These are phyloP conservation scores for Talaromyces ruber DNA, from an alignment of 495 filamentous ascomycete species.

Conservation along the genomic window DNA sequence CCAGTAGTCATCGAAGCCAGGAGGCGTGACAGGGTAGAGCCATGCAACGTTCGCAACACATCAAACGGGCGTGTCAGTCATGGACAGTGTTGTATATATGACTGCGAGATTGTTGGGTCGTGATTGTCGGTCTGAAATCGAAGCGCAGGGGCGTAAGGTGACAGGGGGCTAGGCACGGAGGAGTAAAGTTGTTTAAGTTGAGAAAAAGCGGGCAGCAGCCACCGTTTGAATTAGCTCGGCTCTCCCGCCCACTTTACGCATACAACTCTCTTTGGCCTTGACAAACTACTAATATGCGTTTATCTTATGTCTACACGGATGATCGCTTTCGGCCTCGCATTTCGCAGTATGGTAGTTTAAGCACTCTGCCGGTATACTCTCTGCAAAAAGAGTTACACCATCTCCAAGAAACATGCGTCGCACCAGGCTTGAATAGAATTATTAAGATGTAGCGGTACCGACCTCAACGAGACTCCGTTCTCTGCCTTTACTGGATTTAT, in stretches of 20 bases:
- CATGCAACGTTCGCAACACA: conserved; percentile 13
- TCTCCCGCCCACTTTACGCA: neutral
- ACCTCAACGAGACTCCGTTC: neutral
- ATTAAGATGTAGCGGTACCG: neutral
- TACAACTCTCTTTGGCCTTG: neutral
- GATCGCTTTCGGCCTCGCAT: neutral
- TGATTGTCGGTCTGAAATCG: neutral
- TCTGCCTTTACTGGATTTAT: neutral
- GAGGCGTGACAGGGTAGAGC: conserved; percentile 16
- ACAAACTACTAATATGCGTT: too few relatives aligned
- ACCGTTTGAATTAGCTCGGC: neutral
- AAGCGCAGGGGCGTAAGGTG: neutral
- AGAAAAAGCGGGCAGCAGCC: neutral
- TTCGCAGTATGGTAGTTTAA: neutral
- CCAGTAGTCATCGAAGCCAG: conserved; percentile 36
- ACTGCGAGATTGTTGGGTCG: neutral
- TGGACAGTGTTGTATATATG: neutral
- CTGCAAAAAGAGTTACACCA: neutral
- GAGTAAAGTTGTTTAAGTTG: neutral
- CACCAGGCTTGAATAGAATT: neutral
- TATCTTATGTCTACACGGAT: neutral
- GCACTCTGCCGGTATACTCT: neutral
- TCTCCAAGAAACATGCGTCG: neutral
- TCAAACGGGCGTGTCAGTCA: neutral
- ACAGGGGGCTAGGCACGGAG: neutral